Conservation (phyloP, 2,329 filamentous ascomycete species). For the Lasiodiplodia sp. region DNA sequence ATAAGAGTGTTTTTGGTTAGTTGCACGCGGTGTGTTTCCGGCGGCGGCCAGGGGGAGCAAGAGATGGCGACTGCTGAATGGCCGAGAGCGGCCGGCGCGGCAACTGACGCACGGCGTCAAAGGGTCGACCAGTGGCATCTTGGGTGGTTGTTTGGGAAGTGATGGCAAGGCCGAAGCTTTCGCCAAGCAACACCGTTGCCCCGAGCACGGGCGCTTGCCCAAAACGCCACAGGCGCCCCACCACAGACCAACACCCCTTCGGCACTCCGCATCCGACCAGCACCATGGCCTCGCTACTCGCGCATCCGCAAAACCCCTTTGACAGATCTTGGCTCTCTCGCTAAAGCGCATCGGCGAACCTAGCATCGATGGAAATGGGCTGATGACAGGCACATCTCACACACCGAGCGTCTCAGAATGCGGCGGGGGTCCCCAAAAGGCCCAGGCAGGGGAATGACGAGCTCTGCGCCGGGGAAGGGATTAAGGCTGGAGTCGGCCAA, state of each 20-base stretch:
- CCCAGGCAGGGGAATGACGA: conserved; percentile 4
- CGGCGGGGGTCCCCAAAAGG: background rate
- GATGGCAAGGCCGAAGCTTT: conserved; percentile 17
- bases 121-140: too few relatives aligned
- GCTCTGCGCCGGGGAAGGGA: background rate
- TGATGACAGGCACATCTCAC: conserved; percentile 13
- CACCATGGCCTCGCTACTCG: background rate
- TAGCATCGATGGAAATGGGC: conserved; percentile 1
- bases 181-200: conserved; percentile 11
- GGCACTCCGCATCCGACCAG: conserved; percentile 21
- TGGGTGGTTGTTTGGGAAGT: background rate
- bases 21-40: background rate
- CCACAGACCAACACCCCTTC: conserved; percentile 6
- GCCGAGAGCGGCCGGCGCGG: background rate
- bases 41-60: too few relatives aligned
- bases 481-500: background rate
- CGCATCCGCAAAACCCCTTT: conserved; percentile 5
- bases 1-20: too few relatives aligned
- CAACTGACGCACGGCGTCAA: background rate
- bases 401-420: conserved; percentile 20
- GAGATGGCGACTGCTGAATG: background rate
- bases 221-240: conserved; percentile 8
- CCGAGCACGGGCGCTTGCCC: background rate
- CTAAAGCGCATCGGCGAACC: conserved; percentile 6
- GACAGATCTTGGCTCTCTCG: conserved; percentile 15